These are phyloP conservation scores for Arachnomyces sp. DNA, from an alignment of 2,329 filamentous ascomycete species.

Conservation along the genomic window DNA sequence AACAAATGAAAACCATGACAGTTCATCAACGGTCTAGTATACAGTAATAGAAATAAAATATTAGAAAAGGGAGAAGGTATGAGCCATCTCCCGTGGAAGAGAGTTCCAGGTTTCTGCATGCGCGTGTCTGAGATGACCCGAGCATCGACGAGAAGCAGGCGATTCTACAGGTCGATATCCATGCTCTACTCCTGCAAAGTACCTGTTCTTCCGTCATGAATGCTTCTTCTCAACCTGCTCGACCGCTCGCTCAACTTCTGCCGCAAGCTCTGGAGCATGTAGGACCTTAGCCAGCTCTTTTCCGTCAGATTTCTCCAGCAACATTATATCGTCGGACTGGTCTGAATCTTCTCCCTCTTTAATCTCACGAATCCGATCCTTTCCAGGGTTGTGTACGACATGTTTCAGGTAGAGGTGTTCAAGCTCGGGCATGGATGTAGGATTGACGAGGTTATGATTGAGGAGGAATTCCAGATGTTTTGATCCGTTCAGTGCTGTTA, in stretches of 20 bases:
- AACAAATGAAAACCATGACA: no score
- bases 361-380: constrained; percentile 10
- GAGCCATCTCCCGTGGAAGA: no score
- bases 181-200: no score
- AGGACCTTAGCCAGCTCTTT: constrained; percentile 53
- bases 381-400: constrained; percentile 25
- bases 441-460: constrained; percentile 59
- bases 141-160: no score
- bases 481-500: constrained; percentile 64
- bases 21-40: no score
- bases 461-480: constrained; percentile 77
- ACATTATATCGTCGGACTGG: constrained; percentile 38
- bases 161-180: no score
- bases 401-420: constrained; percentile 62
- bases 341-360: constrained; percentile 23
- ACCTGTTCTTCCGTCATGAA: neutral
- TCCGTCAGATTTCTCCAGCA: constrained; percentile 41
- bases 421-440: constrained; percentile 58
- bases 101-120: no score
- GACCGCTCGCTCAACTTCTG: constrained; percentile 67
- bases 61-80: no score
- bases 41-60: no score
- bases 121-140: no score
- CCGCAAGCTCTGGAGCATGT: constrained; percentile 59
- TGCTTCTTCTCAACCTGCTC: constrained; percentile 51